Conservation (phyloP, 306 rosid species). For the Rosa lucieae region DNA sequence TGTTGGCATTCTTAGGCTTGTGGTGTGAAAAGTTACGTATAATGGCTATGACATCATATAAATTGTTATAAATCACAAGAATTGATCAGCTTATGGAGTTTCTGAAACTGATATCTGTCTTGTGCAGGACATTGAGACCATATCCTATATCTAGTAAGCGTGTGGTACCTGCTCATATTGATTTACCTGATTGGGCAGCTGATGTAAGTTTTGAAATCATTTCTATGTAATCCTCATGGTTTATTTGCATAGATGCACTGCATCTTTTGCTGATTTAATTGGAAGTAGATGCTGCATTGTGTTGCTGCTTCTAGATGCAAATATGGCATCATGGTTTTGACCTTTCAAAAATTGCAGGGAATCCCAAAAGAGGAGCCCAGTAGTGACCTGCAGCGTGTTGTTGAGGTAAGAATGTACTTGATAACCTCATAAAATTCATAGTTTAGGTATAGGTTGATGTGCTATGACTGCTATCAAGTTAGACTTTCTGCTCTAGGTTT, state of each 20-base stretch:
- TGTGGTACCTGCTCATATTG: slow-evolving; percentile 64
- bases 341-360: slow-evolving; percentile 48
- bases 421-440: background rate
- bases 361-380: slow-evolving; percentile 77
- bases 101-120: slow-evolving; percentile 27
- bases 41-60: background rate
- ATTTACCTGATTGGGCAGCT: slow-evolving; percentile 84
- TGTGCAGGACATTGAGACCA: slow-evolving; percentile 68
- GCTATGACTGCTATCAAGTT: background rate
- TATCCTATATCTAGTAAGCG: slow-evolving; percentile 73
- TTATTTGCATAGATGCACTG: background rate
- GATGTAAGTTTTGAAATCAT: slow-evolving; percentile 57
- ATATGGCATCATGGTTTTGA: background rate
- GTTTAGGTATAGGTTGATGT: background rate
- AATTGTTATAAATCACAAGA: background rate
- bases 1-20: background rate
- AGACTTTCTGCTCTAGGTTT: background rate
- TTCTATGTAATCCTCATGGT: background rate
- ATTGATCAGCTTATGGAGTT: background rate
- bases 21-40: background rate
- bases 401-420: slow-evolving; percentile 58
- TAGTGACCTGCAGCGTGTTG: slow-evolving; percentile 72
- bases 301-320: background rate
- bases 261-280: slow-evolving; percentile 5
- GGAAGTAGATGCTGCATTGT: background rate